Conservation (phyloP, 2,329 filamentous ascomycete genomes). For the Sporothrix luriei region DNA sequence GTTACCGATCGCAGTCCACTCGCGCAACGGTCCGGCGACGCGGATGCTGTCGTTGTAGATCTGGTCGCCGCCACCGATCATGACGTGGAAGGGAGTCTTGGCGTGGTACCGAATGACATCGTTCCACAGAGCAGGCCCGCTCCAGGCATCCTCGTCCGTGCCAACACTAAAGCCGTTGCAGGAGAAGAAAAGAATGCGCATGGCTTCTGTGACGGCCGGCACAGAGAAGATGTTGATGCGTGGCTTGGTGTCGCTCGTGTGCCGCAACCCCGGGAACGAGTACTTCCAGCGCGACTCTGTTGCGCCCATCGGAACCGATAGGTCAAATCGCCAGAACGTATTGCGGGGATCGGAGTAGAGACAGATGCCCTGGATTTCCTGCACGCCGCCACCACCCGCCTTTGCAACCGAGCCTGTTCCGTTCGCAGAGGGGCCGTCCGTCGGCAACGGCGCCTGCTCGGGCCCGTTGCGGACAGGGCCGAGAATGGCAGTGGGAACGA, state of each 20-base stretch:
- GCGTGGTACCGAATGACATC: constrained; percentile 84
- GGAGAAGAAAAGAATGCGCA: constrained; percentile 98
- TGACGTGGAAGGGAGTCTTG: constrained; percentile 85
- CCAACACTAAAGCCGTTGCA: constrained; percentile 95
- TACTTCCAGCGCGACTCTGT: constrained; percentile 79
- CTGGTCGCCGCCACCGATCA: constrained; percentile 93
- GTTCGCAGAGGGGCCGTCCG: constrained; percentile 36
- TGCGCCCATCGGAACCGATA: constrained; percentile 73
- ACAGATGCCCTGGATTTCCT: constrained; percentile 57
- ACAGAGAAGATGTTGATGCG: constrained; percentile 77
- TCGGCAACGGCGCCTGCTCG: constrained; percentile 40
- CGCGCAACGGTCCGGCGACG: constrained; percentile 76
- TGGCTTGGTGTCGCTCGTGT: constrained; percentile 55
- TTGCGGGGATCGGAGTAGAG: constrained; percentile 66
- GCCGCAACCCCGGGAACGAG: constrained; percentile 64
- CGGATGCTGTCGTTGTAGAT: constrained; percentile 95
- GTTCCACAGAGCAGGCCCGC: constrained; percentile 91
- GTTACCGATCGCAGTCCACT: constrained; percentile 83
- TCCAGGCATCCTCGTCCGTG: constrained; percentile 82
- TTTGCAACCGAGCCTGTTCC: constrained; percentile 46
- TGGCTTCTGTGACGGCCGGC: constrained; percentile 77
- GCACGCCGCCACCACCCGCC: constrained; percentile 27
- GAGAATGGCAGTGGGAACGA: constrained; percentile 61
- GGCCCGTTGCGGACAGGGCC: constrained; percentile 43
- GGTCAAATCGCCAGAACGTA: constrained; percentile 93